phyloP scores from a whole-genome alignment of 2,329 filamentous ascomycete genomes.

The Penicillium corylophilum region DNA sequence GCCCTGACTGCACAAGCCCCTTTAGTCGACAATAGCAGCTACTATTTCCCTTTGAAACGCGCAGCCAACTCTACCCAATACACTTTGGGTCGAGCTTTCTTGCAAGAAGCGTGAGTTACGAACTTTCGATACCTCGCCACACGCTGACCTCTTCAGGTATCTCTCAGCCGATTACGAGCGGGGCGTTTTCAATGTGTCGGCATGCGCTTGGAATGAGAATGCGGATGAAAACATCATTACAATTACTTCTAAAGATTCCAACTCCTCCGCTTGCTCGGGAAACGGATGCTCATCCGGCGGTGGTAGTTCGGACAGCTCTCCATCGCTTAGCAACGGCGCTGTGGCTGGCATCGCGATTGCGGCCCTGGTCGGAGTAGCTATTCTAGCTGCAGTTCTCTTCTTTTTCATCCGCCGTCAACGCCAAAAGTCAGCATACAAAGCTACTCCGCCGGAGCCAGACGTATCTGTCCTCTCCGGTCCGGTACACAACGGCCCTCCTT shows the following conservation, averaged over 20 bases:
- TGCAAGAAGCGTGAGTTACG: constrained; percentile 59
- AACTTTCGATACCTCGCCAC: not conserved
- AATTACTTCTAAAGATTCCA: constrained; percentile 7
- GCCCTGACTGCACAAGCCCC: constrained; percentile 47
- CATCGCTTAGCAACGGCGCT: constrained; percentile 10
- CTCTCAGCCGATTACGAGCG: constrained; percentile 59
- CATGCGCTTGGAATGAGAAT: constrained; percentile 12
- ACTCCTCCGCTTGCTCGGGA: constrained; percentile 4
- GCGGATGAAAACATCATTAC: constrained; percentile 13
- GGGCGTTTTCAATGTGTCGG: constrained; percentile 53
- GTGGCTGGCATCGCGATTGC: constrained; percentile 19
- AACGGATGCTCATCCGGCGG: not conserved
- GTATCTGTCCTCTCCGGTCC: constrained; percentile 13
- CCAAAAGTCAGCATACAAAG: constrained; percentile 11
- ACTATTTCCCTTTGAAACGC: constrained; percentile 67
- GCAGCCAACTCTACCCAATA: constrained; percentile 54
- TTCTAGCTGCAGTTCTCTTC: constrained; percentile 8
- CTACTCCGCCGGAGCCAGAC: constrained; percentile 7
- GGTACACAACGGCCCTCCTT: constrained; percentile 7
- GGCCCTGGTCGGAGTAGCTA: constrained; percentile 10
- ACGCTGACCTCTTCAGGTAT: constrained; percentile 38
- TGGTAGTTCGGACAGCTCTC: not conserved
- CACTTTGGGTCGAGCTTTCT: constrained; percentile 65
- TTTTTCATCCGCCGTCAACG: constrained; percentile 16
- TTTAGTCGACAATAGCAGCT: constrained; percentile 50